A percentile compares a stretch with the other conserved stretches of the same genome.
Evolutionary conservation across 805 yeast species (phyloP).

Genomic region (Candida dendrica): DNA sequence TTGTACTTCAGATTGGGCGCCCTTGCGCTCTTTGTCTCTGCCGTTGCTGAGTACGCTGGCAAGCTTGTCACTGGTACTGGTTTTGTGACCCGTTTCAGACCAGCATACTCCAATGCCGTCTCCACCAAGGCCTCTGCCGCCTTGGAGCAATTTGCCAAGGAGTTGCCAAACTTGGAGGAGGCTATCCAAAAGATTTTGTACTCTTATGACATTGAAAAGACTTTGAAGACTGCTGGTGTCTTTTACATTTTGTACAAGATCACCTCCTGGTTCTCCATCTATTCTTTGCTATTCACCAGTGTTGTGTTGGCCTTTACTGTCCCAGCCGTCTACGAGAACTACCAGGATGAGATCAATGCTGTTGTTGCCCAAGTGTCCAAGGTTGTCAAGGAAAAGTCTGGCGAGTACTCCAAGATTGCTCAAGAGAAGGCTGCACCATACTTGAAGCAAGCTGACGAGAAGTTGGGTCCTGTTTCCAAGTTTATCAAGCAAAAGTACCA

Average conservation of each 20-base stretch:
- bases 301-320: conserved; percentile 61
- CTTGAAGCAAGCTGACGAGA: conserved; percentile 46
- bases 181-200: conserved; percentile 49
- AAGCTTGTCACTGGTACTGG: conserved; percentile 71
- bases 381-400: conserved; percentile 43
- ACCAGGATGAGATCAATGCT: conserved; percentile 73
- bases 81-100: conserved; percentile 68
- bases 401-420: conserved; percentile 37
- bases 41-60: conserved; percentile 71
- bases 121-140: conserved; percentile 30
- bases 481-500: conserved; percentile 47
- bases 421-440: conserved; percentile 55
- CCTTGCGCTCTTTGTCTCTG: conserved; percentile 54
- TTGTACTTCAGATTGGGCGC: conserved; percentile 54
- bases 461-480: conserved; percentile 60
- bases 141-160: conserved; percentile 36
- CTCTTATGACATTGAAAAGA: conserved; percentile 63
- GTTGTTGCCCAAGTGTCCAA: conserved; percentile 40
- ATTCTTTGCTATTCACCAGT: conserved; percentile 51
- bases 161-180: conserved; percentile 44
- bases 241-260: conserved; percentile 62
- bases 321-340: conserved; percentile 67
- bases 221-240: conserved; percentile 64
- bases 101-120: conserved; percentile 39
- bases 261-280: conserved; percentile 69